Evolutionary conservation across 331 rosid species (phyloP).

Genomic region (Telfairia occidentalis): DNA sequence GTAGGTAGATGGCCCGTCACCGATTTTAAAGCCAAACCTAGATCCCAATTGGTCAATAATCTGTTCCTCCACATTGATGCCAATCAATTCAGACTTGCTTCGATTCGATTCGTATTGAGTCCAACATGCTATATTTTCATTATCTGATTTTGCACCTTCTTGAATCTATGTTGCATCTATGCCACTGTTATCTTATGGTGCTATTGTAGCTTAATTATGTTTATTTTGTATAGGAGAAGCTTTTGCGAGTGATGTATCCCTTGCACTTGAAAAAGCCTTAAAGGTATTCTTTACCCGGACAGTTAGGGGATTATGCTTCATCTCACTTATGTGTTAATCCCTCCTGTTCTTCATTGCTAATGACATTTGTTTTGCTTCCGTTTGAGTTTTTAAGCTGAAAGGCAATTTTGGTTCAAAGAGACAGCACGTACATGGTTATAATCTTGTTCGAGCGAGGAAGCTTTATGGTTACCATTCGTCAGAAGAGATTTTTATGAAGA

Average conservation of each 20-base stretch:
- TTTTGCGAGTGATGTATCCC: slow-evolving; percentile 39
- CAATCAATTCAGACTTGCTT: too few species aligned
- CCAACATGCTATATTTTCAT: neutral
- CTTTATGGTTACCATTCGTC: slow-evolving; percentile 80
- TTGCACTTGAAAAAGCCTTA: slow-evolving; percentile 72
- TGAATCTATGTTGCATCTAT: neutral
- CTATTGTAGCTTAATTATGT: neutral
- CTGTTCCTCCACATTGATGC: too few species aligned
- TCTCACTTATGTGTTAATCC: slow-evolving; percentile 11
- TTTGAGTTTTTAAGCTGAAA: slow-evolving; percentile 50
- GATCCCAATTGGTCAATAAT: too few species aligned
- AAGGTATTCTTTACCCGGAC: slow-evolving; percentile 42
- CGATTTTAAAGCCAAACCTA: too few species aligned
- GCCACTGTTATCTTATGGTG: neutral
- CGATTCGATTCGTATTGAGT: too few species aligned
- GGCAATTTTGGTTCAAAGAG: slow-evolving; percentile 49
- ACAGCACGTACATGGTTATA: slow-evolving; percentile 77
- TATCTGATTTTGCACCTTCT: neutral
- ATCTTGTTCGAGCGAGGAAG: slow-evolving; percentile 69
- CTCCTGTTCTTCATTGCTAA: slow-evolving; percentile 5
- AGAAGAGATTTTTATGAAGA: slow-evolving; percentile 82
- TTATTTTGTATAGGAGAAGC: slow-evolving; percentile 37
- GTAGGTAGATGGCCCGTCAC: too few species aligned
- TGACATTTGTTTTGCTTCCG: neutral
- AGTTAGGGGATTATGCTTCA: neutral